phyloP scores from a whole-genome alignment of 2,329 filamentous ascomycete genomes.

The Colletotrichum coccodes region DNA sequence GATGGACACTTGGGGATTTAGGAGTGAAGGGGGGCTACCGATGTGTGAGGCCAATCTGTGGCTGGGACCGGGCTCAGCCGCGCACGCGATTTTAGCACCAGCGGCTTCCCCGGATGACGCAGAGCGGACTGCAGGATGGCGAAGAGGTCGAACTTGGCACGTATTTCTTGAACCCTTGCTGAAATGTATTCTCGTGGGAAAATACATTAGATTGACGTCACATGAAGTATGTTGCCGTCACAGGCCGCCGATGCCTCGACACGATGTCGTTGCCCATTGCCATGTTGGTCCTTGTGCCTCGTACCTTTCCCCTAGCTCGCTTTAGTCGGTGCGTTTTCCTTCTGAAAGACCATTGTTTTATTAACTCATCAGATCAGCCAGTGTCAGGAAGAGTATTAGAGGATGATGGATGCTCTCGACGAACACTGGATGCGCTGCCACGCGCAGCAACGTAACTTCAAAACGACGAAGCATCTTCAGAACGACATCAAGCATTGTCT shows the following conservation, averaged over 20 bases:
- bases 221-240: not conserved
- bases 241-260: not conserved
- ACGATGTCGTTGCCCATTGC: not conserved
- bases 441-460: not conserved
- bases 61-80: constrained; percentile 10
- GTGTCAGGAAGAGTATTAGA: not conserved
- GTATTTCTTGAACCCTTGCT: not conserved
- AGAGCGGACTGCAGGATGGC: not conserved
- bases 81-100: not conserved
- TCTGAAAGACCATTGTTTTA: not conserved
- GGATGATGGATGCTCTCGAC: not conserved
- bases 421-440: not conserved
- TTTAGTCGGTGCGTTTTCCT: too few relatives aligned
- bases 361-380: not conserved
- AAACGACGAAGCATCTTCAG: not conserved
- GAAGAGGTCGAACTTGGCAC: not conserved
- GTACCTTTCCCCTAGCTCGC: not conserved
- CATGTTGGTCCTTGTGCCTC: not conserved
- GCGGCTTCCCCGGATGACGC: constrained; percentile 27
- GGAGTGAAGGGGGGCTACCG: not conserved
- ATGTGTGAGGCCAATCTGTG: constrained; percentile 2
- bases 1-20: not conserved
- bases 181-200: not conserved
- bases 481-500: not conserved
- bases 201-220: too few relatives aligned